These are phyloP conservation scores for Aureobasidium uvarum DNA, from an alignment of 2,329 filamentous ascomycete genomes.

Conservation along the genomic window DNA sequence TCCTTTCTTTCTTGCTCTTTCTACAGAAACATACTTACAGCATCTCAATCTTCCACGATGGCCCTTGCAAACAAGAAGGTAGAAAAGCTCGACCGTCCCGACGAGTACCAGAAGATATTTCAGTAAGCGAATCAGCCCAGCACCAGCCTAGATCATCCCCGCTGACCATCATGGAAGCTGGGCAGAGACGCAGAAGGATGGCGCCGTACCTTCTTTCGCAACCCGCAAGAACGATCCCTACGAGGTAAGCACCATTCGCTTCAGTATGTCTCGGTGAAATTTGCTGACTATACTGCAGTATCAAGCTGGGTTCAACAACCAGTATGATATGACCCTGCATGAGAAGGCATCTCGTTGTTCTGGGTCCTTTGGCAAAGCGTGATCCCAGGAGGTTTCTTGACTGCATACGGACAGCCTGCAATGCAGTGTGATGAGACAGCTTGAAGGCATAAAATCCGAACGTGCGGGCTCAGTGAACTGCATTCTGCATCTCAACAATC, in stretches of 20 bases:
- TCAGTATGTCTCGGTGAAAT: constrained; percentile 16
- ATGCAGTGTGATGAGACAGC: constrained; percentile 11
- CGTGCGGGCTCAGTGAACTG: not conserved
- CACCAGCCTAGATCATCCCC: not conserved
- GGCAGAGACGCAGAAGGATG: constrained; percentile 61
- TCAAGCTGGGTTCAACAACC: constrained; percentile 57
- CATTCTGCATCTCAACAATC: constrained; percentile 7
- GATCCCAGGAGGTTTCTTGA: not conserved
- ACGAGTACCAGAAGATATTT: constrained; percentile 31
- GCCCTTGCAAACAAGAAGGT: constrained; percentile 16
- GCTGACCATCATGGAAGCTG: constrained; percentile 39
- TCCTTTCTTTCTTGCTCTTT: not conserved
- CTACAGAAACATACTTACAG: not conserved
- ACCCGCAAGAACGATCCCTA: constrained; percentile 56
- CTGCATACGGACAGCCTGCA: constrained; percentile 7
- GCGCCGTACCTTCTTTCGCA: constrained; percentile 54
- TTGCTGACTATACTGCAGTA: constrained; percentile 43
- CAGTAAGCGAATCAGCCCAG: constrained; percentile 25
- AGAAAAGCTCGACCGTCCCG: constrained; percentile 26
- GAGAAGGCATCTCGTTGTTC: not conserved
- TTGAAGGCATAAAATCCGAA: not conserved
- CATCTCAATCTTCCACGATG: not conserved
- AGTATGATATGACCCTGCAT: constrained; percentile 35
- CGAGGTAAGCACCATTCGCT: constrained; percentile 41
- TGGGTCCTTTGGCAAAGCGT: constrained; percentile 9